Conservation (phyloP, 768 basidiomycete species). For the Suillus decipiens region DNA sequence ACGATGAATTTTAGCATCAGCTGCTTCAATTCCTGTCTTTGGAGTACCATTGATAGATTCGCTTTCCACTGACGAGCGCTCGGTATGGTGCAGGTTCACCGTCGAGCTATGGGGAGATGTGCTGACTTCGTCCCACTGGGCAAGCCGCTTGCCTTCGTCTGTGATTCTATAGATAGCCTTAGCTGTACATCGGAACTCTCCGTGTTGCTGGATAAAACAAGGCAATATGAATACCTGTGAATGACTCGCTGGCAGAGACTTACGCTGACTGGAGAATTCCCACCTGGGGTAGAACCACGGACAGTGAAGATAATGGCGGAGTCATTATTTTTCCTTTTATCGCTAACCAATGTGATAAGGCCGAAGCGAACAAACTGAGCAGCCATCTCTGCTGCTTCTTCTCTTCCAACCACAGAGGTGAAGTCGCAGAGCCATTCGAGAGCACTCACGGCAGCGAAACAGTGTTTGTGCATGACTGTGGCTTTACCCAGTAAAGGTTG, state of each 20-base stretch:
- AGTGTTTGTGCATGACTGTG: slow-evolving; percentile 56
- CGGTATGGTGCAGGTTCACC: slow-evolving; percentile 54
- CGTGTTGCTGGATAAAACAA: slow-evolving; percentile 65
- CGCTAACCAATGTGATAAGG: slow-evolving; percentile 84
- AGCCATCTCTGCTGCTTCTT: slow-evolving; percentile 97
- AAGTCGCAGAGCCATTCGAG: slow-evolving; percentile 98
- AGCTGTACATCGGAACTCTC: slow-evolving; percentile 95
- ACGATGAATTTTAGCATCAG: slow-evolving; percentile 70
- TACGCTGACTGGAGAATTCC: slow-evolving; percentile 75
- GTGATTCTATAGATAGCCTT: slow-evolving; percentile 96
- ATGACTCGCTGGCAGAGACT: slow-evolving; percentile 27
- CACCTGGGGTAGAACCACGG: slow-evolving; percentile 74
- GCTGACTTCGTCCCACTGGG: slow-evolving; percentile 73
- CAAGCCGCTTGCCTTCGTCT: slow-evolving; percentile 83
- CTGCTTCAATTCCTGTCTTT: slow-evolving; percentile 33
- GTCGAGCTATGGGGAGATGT: slow-evolving; percentile 67
- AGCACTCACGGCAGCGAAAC: slow-evolving; percentile 84
- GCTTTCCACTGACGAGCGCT: slow-evolving; percentile 62
- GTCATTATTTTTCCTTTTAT: slow-evolving; percentile 89
- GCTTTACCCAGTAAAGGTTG: slow-evolving; percentile 52
- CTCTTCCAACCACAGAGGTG: slow-evolving; percentile 91
- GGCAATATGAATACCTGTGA: slow-evolving; percentile 15
- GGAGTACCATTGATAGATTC: slow-evolving; percentile 24
- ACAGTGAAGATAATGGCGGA: slow-evolving; percentile 94
- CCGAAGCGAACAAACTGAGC: slow-evolving; percentile 98